These are phyloP conservation scores for Penicillium sp. DNA, from an alignment of 2,329 filamentous ascomycete genomes.

Conservation along the genomic window DNA sequence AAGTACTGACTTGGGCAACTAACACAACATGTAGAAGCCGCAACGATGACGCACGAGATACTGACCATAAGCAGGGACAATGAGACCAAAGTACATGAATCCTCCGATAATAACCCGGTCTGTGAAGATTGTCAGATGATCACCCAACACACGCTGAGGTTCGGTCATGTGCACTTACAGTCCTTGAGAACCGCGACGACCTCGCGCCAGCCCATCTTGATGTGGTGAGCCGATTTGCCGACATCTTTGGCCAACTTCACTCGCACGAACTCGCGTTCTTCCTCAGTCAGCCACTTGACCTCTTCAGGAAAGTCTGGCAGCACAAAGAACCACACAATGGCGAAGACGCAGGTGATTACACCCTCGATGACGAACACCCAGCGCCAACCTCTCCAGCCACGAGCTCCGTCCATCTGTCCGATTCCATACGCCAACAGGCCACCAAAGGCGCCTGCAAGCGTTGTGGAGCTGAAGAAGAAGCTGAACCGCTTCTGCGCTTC, in stretches of 20 bases:
- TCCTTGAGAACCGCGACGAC: constrained; percentile 63
- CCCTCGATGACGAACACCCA: constrained; percentile 59
- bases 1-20: background rate
- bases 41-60: background rate
- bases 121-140: constrained; percentile 17
- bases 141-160: background rate
- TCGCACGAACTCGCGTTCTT: constrained; percentile 62
- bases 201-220: constrained; percentile 54
- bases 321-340: constrained; percentile 56
- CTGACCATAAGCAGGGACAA: constrained; percentile 65
- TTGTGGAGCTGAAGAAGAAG: constrained; percentile 80
- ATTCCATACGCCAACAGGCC: constrained; percentile 57
- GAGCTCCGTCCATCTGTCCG: constrained; percentile 50
- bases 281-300: constrained; percentile 63
- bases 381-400: constrained; percentile 53
- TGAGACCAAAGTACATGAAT: constrained; percentile 75
- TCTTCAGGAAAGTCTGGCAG: constrained; percentile 72
- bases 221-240: constrained; percentile 59
- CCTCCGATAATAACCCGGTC: constrained; percentile 65
- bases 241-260: constrained; percentile 63
- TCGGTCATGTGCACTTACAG: constrained; percentile 32
- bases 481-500: constrained; percentile 90
- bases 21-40: too few relatives aligned
- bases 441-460: constrained; percentile 57
- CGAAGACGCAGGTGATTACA: constrained; percentile 55